Evolutionary conservation across 2,329 filamentous ascomycete species (phyloP), one percentile per base, ranked within the genome.

Genomic region (Aspergillus costaricaensis): DNA sequence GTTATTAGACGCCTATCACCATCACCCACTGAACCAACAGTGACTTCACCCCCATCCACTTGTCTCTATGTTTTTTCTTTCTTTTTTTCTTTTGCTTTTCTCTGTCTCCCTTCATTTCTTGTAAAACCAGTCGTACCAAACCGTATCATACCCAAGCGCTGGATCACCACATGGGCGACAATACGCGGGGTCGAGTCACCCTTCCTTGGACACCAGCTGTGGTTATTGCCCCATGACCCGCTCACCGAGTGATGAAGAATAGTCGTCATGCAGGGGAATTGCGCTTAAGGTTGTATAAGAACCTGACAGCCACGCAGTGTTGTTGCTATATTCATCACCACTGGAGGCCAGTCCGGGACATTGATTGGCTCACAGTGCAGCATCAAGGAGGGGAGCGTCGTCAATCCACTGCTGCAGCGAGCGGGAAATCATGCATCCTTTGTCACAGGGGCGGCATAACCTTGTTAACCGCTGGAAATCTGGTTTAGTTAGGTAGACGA

Each of bases 201-300:
- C 14, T 50, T 50, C 23, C 47, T 50, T 27, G 47, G 23, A 27
- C 25, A 30, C 15, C 15, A 50, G 23, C 30, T 10, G 15, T 36
- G 12, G 12, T 36, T 21, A 15, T 19, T 19, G 17, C 41, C 25
- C 44, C 44, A 15, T 27, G 21, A 30, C 21, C 44, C 44, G 44
- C 44, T 14, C 32, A 36, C 32, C 12, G 32, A 23, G 52, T 43
- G 52, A 47, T 55, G 53, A 55, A 55, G 53, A 32, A 21, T 7
- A 15, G n/a, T 23, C 39, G 27, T 55, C 38, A 43, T 55, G 53
- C 53, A 55, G 53, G 53, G 41, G 43, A 36, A 36, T 32, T 47
- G 53, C 53, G 53, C 53, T 55, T 47, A 38, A 55, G 43, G 25
- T 55, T 43, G 39, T 32, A 30, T 30, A 47, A 55, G 53, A 36